phyloP scores from a whole-genome alignment of 108 stramenopile genomes.

The Nitzschia palea region DNA sequence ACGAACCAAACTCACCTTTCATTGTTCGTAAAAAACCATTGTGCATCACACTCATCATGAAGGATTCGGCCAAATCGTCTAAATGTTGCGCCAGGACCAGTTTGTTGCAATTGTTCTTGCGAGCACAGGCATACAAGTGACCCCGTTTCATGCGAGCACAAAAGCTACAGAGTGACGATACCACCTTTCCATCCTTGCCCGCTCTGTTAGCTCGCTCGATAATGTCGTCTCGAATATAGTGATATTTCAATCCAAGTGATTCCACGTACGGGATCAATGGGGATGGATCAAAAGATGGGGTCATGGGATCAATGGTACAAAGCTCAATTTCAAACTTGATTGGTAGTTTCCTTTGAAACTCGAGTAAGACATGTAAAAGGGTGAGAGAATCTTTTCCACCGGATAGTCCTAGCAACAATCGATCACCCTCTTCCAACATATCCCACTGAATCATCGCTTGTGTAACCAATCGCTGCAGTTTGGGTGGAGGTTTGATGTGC shows the following conservation, averaged over 20 bases:
- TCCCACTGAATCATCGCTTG: constrained; percentile 89
- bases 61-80: constrained; percentile 97
- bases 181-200: constrained; percentile 86
- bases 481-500: constrained; percentile 80
- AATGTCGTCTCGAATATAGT: constrained; percentile 93
- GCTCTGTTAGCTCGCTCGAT: constrained; percentile 82
- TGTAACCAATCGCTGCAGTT: constrained; percentile 81
- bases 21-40: constrained; percentile 95
- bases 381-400: constrained; percentile 98
- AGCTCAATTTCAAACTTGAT: constrained; percentile 93
- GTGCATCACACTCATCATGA: constrained; percentile 97
- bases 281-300: constrained; percentile 95
- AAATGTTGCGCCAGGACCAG: constrained; percentile 97
- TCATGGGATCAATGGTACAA: constrained; percentile 97
- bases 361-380: constrained; percentile 92
- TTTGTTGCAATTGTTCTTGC: constrained; percentile 91
- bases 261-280: constrained; percentile 96
- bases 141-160: constrained; percentile 99
- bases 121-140: constrained; percentile 90
- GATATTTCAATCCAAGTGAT: constrained; percentile 93
- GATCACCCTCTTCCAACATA: constrained; percentile 93
- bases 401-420: constrained; percentile 91
- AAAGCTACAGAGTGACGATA: constrained; percentile 91
- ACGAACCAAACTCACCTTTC: constrained; percentile 17
- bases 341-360: constrained; percentile 83